Base-by-base conservation (phyloP, 306 rosid genomes). In the Gastrolobium villosum region DNA sequence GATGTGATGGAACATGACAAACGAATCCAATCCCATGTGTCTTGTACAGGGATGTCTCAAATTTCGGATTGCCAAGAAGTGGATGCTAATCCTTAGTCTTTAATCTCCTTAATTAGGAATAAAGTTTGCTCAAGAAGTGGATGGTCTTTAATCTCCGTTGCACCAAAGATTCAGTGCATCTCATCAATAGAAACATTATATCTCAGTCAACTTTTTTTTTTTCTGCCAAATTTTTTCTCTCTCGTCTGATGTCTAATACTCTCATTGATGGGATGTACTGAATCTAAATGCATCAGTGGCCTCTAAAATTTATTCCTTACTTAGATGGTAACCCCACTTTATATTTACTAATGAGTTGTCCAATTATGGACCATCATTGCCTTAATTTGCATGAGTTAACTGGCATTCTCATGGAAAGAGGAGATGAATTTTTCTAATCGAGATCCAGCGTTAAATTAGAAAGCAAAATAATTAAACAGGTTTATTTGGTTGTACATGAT, bases 281-380 rank as follows among this genome's bases (percentile, higher is more conserved):
- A n/a, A n/a, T n/a, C n/a, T n/a, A n/a, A n/a, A n/a, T n/a, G n/a
- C n/a, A n/a, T n/a, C n/a, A n/a, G n/a, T n/a, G n/a, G n/a, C n/a
- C n/a, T n/a, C n/a, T n/a, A n/a, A n/a, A n/a, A n/a, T n/a, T n/a
- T n/a, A n/a, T n/a, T n/a, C n/a, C n/a, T n/a, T n/a, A n/a, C n/a
- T 44, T 62, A 15, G 62, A 64, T 69, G 43, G 35, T 73, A 46
- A 66, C 65, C 39, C 70, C 50, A 44, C 78, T 76, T 80, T 77
- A 54, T 79, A 69, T 69, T 75, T 62, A 72, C 64, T 62, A 66
- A 62, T 83, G 91, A 74, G 86, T 84, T 89, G 93, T 89, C 88
- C 57, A 81, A 72, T 63, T 72, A 75, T 83, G 86, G 79, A 75
- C 70, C 74, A 78, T 81, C 75, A 85, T 75, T 56, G 66, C 86